phyloP scores from a whole-genome alignment of 225 moss, liverwort and hornwort genomes.

The Rhytidiadelphus loreus region DNA sequence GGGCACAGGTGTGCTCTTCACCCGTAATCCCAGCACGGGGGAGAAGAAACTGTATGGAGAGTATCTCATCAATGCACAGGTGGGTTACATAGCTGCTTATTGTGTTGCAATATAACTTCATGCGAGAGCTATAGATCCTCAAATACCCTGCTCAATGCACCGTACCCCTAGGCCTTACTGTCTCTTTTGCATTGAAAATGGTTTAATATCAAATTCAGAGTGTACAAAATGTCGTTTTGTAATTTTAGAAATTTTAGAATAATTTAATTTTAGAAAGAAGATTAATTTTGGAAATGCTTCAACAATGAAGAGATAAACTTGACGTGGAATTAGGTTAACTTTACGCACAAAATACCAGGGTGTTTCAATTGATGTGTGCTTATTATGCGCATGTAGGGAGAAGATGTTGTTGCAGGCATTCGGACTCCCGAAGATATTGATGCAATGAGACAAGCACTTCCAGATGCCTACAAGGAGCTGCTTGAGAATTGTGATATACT shows the following conservation, averaged over 20 bases:
- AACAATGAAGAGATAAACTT: neutral
- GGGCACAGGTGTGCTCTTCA: slow-evolving; percentile 93
- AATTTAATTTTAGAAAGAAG: neutral
- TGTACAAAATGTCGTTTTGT: neutral
- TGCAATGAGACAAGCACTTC: slow-evolving; percentile 70
- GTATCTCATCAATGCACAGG: slow-evolving; percentile 95
- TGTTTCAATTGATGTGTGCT: neutral
- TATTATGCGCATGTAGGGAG: slow-evolving; percentile 37
- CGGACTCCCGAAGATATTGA: slow-evolving; percentile 94
- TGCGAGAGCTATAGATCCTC: neutral
- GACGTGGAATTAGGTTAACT: neutral
- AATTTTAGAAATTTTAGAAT: neutral
- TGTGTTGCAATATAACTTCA: neutral
- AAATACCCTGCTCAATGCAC: neutral
- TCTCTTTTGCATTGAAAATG: neutral
- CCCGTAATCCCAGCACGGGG: slow-evolving; percentile 92
- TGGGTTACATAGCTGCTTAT: neutral
- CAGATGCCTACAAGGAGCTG: slow-evolving; percentile 78
- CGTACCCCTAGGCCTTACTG: neutral
- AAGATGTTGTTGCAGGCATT: slow-evolving; percentile 96
- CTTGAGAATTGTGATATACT: slow-evolving; percentile 85
- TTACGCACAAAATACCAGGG: neutral
- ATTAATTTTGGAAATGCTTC: neutral
- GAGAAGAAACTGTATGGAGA: slow-evolving; percentile 95
- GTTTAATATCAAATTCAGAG: neutral